phyloP scores from a whole-genome alignment of 2,329 filamentous ascomycete genomes.

The Leptographium procerum region DNA sequence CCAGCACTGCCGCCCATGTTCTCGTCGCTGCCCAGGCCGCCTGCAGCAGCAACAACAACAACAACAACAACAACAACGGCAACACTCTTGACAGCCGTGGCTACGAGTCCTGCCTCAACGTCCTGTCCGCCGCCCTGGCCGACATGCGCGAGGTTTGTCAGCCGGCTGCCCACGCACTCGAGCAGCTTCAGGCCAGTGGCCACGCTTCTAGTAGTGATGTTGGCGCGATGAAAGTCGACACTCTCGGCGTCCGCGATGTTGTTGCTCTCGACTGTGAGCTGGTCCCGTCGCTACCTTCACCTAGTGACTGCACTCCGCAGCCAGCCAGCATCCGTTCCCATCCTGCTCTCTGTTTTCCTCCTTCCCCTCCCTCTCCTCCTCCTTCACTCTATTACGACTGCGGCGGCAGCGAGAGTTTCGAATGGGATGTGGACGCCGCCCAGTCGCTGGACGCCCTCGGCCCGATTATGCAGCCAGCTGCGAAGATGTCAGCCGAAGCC shows the following conservation, averaged over 20 bases:
- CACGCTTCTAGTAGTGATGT: neutral
- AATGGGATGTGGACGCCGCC: slow-evolving; percentile 17
- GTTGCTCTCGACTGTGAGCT: neutral
- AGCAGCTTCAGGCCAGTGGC: slow-evolving; percentile 26
- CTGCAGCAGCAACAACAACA: slow-evolving; percentile 18
- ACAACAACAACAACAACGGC: no score
- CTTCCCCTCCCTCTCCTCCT: slow-evolving; percentile 1
- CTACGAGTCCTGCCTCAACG: slow-evolving; percentile 37
- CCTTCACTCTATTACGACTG: neutral
- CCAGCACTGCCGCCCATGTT: slow-evolving; percentile 41
- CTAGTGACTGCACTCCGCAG: no score
- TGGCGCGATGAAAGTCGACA: neutral
- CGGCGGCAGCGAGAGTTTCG: slow-evolving; percentile 2
- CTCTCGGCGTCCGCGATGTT: neutral
- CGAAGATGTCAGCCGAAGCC: neutral
- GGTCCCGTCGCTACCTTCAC: neutral
- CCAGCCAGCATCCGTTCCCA: no score
- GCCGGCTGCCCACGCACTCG: slow-evolving; percentile 39
- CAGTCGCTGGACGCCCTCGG: neutral
- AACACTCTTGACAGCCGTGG: slow-evolving; percentile 25
- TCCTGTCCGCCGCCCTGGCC: slow-evolving; percentile 35
- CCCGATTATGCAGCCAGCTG: neutral
- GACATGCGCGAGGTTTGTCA: slow-evolving; percentile 43
- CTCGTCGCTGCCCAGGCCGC: slow-evolving; percentile 37
- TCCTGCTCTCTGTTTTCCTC: no score